These are phyloP conservation scores for Euryodendron excelsum DNA, from an alignment of 148 eudicot genomes.

Conservation along the genomic window DNA sequence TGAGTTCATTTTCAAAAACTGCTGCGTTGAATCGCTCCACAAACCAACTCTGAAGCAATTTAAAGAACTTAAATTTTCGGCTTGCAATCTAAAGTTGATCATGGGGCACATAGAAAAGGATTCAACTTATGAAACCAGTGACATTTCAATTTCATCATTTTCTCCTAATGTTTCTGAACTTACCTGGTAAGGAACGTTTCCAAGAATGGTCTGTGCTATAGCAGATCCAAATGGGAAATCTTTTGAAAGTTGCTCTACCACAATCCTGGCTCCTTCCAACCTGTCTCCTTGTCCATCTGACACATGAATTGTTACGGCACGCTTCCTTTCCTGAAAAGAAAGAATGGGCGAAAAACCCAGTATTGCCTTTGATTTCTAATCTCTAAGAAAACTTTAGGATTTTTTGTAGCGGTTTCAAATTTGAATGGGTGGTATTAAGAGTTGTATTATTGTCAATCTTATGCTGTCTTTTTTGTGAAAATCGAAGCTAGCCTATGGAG, in stretches of 20 bases:
- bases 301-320: constrained; percentile 67
- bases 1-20: constrained; percentile 88
- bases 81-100: too few species aligned
- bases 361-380: too few species aligned
- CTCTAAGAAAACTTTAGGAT: too few species aligned
- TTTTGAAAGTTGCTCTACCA: constrained; percentile 57
- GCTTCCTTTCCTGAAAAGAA: constrained; percentile 62
- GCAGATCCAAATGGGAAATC: constrained; percentile 94
- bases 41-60: constrained; percentile 68
- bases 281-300: constrained; percentile 55
- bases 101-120: too few species aligned
- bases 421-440: too few species aligned
- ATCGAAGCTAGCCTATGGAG: too few species aligned
- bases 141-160: not conserved
- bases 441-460: too few species aligned
- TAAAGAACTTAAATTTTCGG: too few species aligned
- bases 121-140: too few species aligned
- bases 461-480: too few species aligned
- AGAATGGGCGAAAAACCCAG: not conserved
- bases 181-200: constrained; percentile 75
- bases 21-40: constrained; percentile 79
- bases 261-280: constrained; percentile 58
- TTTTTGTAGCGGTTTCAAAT: too few species aligned
- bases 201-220: constrained; percentile 65
- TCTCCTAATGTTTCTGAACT: not conserved